Base-by-base conservation (phyloP, 2,329 filamentous ascomycete genomes). In the Ascochyta koolunga region DNA sequence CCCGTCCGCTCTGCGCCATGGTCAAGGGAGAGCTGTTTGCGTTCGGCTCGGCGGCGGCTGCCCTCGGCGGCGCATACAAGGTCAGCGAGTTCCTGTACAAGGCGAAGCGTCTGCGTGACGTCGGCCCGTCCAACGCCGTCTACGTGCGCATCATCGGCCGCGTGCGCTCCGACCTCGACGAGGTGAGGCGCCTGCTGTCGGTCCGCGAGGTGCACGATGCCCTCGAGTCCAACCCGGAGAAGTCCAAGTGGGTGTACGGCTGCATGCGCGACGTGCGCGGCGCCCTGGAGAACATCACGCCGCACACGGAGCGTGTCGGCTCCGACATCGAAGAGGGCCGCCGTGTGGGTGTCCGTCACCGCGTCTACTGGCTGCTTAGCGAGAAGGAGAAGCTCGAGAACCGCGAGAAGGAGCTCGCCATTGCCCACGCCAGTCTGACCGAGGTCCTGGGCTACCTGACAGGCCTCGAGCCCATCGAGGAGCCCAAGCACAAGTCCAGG, bases 341-440 rank as follows among this genome's bases (percentile, higher is more conserved):
- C 38, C 61, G 71, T n/a, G 58, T 76, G 27, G 71, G 72, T n/a
- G 42, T 75, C 22, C 59, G 70, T 37, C 70, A 74, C 59, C 66
- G 73, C 25, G 55, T 76, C 29, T 67, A 69, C 61, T 76, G 73
- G 73, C 63, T 75, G 41, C 53, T 76, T 54, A 73, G 71, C 66
- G 72, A 75, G 58, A 70, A 73, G 64, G 71, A 75, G 61, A 76
- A 75, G 65, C 59, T 75, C 54, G 67, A 72, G 59, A 71, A 71
- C 56, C 43, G 70, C 9, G 68, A 72, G 59, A 71, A 73, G 66
- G 73, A 76, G 60, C 55, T 76, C 25, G 54, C 50, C 33, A 58
- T 68, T 21, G 68, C 68, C 24, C 72, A 75, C 53, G 54, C 66
- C 52, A 75, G 70, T 35, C 62, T 76, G 56, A 63, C 51, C 33